phyloP scores from a whole-genome alignment of 768 basidiomycete genomes.

The Amanita thiersii region DNA sequence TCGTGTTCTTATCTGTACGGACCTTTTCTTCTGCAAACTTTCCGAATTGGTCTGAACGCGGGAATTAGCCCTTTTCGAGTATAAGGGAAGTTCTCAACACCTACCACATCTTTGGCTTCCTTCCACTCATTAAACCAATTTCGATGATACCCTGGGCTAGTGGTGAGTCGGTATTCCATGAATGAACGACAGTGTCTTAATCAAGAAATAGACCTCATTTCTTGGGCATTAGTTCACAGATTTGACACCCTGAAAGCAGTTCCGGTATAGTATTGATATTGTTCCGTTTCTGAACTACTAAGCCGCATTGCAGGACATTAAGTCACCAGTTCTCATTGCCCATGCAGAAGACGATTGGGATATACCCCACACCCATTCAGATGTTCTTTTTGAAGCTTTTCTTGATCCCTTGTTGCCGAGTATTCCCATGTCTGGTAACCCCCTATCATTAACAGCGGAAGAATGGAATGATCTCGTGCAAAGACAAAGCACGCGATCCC shows the following conservation, averaged over 20 bases:
- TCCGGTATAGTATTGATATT: constrained; percentile 34
- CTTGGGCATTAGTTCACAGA: constrained; percentile 34
- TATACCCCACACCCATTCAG: constrained; percentile 70
- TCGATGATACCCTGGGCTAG: constrained; percentile 53
- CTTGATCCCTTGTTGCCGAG: constrained; percentile 56
- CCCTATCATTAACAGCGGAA: constrained; percentile 19
- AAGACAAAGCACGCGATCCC: constrained; percentile 30
- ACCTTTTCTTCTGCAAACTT: constrained; percentile 17
- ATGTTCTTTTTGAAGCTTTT: constrained; percentile 63
- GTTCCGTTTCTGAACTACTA: constrained; percentile 8
- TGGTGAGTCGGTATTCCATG: constrained; percentile 35
- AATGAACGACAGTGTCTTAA: constrained; percentile 11
- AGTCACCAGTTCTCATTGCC: constrained; percentile 60
- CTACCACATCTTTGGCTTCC: constrained; percentile 53
- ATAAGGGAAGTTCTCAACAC: constrained; percentile 59
- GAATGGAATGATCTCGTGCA: constrained; percentile 37
- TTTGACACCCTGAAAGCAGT: constrained; percentile 61
- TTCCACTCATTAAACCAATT: constrained; percentile 73
- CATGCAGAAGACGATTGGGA: constrained; percentile 78
- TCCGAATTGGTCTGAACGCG: constrained; percentile 9
- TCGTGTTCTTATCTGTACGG: constrained; percentile 41
- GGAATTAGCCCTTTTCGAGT: constrained; percentile 53
- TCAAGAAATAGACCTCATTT: constrained; percentile 36
- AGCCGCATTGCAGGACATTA: constrained; percentile 45
- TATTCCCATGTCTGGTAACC: constrained; percentile 20